Base-by-base conservation (phyloP, 2,329 filamentous ascomycete species). In the Chrysoporthe cubensis region DNA sequence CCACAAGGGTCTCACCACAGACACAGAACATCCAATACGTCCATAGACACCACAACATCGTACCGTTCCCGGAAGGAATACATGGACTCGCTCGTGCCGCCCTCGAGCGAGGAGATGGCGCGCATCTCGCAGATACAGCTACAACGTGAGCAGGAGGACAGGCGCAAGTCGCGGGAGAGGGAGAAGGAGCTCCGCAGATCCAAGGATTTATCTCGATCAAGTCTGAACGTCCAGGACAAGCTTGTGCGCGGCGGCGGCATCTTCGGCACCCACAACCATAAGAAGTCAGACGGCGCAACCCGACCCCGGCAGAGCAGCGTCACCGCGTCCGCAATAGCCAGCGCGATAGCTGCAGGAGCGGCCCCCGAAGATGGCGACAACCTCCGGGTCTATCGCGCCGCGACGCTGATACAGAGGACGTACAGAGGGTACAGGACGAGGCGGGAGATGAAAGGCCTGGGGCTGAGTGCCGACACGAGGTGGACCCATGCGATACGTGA, bases 401-500 rank as follows among this genome's bases (percentile, higher is more conserved):
- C 87, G 3, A 81, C 80, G 32, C 74, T 87, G 37, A 90, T 90
- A 59, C 88, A 93, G 81, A 88, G 90, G 72, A 91, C 89, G 37
- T 96, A 94, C 76, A 85, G 93, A 44, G 92, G 93, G 6, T 92
- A 96, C 77, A 85, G 91, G 65, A 85, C 87, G 61, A 85, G 93
- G 56, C 82, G 93, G 60, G 89, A 93, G 76, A 82, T 96, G 73
- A 78, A 86, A 52, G 93, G 93, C 0, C 82, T 90, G 71, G 86
- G 86, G 1, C 76, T 96, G 44, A 86, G 91, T 76, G 85, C 91
- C n/a, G 87, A 84, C 42, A 88, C 89, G 42, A 82, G 91, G 73
- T 94, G 91, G 91, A 81, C 87, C 13, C 88, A 92, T 74, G 90
- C 91, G 65, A 80, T 88, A 11, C 80, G 83, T 32, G 88, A 89